Evolutionary conservation across 805 yeast species (phyloP).

Genomic region (Groenewaldozyma salmanticensis): DNA sequence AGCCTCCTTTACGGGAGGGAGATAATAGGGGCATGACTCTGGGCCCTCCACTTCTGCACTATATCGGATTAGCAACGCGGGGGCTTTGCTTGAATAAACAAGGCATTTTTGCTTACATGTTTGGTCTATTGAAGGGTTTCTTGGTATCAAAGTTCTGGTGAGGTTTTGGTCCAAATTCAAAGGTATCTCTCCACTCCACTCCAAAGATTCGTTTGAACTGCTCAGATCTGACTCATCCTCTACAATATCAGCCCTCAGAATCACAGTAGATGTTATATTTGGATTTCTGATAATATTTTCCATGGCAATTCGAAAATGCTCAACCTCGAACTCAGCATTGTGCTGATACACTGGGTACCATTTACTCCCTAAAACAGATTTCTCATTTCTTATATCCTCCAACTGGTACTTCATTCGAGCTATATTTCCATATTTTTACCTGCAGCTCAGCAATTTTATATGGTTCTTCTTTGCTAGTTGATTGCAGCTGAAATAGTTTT

Average conservation of each 20-base stretch:
- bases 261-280: slow-evolving; percentile 84
- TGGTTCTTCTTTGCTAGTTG: no score
- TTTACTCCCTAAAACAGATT: slow-evolving; percentile 43
- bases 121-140: slow-evolving; percentile 80
- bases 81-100: slow-evolving; percentile 25
- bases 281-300: slow-evolving; percentile 71
- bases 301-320: slow-evolving; percentile 70
- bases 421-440: no score
- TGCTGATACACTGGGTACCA: slow-evolving; percentile 56
- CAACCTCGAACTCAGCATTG: slow-evolving; percentile 37
- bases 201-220: neutral
- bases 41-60: slow-evolving; percentile 45
- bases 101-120: slow-evolving; percentile 80
- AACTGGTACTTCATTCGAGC: neutral
- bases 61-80: slow-evolving; percentile 50
- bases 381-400: slow-evolving; percentile 28
- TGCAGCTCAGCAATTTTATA: no score
- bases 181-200: neutral
- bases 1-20: slow-evolving; percentile 77
- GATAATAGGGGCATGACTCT: slow-evolving; percentile 71
- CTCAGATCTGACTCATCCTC: slow-evolving; percentile 11
- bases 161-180: slow-evolving; percentile 31
- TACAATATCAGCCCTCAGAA: slow-evolving; percentile 73
- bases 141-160: slow-evolving; percentile 81
- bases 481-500: no score